Evolutionary conservation across 495 filamentous ascomycete genomes (phyloP).

Genomic region (Penicilliopsis zonata): DNA sequence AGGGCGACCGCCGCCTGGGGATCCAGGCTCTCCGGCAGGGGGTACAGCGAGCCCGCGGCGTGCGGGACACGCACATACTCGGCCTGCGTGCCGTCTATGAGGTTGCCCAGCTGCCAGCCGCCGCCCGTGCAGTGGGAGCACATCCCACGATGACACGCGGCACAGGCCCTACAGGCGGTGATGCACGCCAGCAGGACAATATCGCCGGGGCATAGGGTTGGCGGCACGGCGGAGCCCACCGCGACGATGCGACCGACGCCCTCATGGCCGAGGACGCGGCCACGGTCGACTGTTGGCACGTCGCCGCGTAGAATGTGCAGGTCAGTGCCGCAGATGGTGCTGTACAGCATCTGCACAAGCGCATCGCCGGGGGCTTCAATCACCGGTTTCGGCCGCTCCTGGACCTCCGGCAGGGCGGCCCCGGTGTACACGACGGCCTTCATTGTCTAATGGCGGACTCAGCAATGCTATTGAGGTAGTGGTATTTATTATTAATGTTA

Average conservation of each 20-base stretch:
- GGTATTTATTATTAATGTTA: too few species aligned
- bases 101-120: conserved; percentile 32
- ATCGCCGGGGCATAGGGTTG: conserved; percentile 30
- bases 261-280: conserved; percentile 76
- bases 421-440: conserved; percentile 15
- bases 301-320: conserved; percentile 60
- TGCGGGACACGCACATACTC: conserved; percentile 38
- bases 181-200: conserved; percentile 30
- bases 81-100: conserved; percentile 37
- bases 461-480: too few species aligned
- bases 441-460: conserved; percentile 13
- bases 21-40: conserved; percentile 23
- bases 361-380: conserved; percentile 60
- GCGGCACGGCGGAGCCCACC: conserved; percentile 47
- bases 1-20: conserved; percentile 24
- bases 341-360: conserved; percentile 67
- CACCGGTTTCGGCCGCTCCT: conserved; percentile 46
- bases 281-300: conserved; percentile 53
- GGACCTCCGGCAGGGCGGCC: conserved; percentile 9
- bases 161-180: conserved; percentile 22
- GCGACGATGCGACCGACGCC: conserved; percentile 64
- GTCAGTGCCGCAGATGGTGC: conserved; percentile 70
- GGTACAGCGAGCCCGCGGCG: conserved; percentile 27
- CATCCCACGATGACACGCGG: conserved; percentile 22
- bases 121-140: conserved; percentile 25